A percentile compares a stretch with the other conserved stretches of the same genome.
These are phyloP conservation scores for Rosa hybrid DNA, from an alignment of 331 rosid genomes.

Conservation along the genomic window DNA sequence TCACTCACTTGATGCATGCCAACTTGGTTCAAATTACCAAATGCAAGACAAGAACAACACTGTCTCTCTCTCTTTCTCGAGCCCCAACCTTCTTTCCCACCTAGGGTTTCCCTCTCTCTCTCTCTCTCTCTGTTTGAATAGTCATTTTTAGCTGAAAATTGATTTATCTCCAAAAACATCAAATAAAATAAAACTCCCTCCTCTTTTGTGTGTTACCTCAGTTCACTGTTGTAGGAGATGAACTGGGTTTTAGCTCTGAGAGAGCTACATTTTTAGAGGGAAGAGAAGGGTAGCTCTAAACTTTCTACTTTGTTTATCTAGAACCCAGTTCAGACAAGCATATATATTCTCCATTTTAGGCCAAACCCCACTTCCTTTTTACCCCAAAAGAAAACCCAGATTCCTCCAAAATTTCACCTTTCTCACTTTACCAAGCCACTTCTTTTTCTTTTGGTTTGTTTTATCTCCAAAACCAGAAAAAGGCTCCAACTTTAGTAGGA, in stretches of 20 bases:
- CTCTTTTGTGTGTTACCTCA: neutral
- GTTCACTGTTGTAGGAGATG: constrained; percentile 21
- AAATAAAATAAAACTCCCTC: constrained; percentile 5
- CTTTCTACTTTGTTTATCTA: constrained; percentile 35
- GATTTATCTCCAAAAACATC: neutral
- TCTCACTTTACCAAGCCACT: constrained; percentile 30
- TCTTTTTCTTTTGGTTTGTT: constrained; percentile 9
- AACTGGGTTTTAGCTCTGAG: constrained; percentile 29
- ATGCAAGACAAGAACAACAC: constrained; percentile 30
- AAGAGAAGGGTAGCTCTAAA: constrained; percentile 36
- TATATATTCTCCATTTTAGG: constrained; percentile 30
- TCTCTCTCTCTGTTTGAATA: constrained; percentile 10
- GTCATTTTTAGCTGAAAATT: constrained; percentile 16
- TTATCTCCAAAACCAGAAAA: constrained; percentile 21
- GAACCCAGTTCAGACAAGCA: constrained; percentile 37
- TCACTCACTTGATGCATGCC: constrained; percentile 26
- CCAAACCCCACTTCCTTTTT: constrained; percentile 47
- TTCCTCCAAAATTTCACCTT: constrained; percentile 43
- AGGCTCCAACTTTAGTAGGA: constrained; percentile 21
- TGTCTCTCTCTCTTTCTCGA: constrained; percentile 72
- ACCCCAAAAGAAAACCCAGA: constrained; percentile 41
- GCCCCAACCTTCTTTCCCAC: constrained; percentile 77
- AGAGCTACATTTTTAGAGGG: constrained; percentile 25
- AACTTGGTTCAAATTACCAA: constrained; percentile 37
- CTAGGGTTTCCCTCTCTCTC: constrained; percentile 31